These are phyloP conservation scores for Inga oerstediana DNA, from an alignment of 306 rosid genomes.

Conservation along the genomic window DNA sequence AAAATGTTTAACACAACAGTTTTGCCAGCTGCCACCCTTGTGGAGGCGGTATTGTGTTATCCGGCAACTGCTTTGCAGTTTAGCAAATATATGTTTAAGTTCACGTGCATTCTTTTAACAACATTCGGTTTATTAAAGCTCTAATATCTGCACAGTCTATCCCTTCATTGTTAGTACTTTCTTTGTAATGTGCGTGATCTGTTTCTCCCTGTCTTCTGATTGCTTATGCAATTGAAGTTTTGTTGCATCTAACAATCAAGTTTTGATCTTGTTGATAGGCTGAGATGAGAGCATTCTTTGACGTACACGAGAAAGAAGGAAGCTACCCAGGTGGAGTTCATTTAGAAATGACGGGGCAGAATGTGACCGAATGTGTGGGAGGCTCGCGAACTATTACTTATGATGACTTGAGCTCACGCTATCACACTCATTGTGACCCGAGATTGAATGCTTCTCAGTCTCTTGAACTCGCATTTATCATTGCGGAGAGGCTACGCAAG, in stretches of 20 bases:
- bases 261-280: constrained; percentile 39
- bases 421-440: constrained; percentile 63
- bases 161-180: constrained; percentile 12
- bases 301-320: constrained; percentile 61
- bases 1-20: neutral
- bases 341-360: constrained; percentile 60
- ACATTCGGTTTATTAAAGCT: neutral
- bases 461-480: constrained; percentile 54
- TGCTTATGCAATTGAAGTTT: neutral
- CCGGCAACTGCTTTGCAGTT: neutral
- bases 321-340: constrained; percentile 60
- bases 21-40: neutral
- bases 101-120: neutral
- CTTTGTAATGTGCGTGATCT: neutral
- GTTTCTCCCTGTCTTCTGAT: neutral
- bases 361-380: constrained; percentile 61
- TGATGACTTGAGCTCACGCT: constrained; percentile 62
- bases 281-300: constrained; percentile 62
- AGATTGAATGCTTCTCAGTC: constrained; percentile 62
- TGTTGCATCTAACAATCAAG: neutral
- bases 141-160: neutral
- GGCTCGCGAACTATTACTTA: constrained; percentile 53
- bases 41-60: neutral
- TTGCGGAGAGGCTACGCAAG: constrained; percentile 54
- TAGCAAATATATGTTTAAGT: neutral